phyloP scores from a whole-genome alignment of 2,329 filamentous ascomycete species.

The Colletotrichum viniferum region DNA sequence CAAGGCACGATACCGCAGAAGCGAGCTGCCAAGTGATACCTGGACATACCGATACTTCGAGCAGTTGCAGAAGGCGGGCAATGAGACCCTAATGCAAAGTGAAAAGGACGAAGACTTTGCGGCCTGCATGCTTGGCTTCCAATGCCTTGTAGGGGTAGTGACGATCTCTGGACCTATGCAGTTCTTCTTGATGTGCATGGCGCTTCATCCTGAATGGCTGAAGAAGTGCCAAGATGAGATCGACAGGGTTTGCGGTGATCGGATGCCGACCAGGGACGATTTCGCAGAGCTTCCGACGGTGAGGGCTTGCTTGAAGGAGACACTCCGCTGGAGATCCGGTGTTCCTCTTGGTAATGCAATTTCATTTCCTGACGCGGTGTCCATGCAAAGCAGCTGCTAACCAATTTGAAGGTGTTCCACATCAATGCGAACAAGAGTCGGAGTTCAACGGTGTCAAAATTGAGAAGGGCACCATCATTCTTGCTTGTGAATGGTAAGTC shows the following conservation, averaged over 20 bases:
- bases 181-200: conserved; percentile 58
- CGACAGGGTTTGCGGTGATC: conserved; percentile 58
- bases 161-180: conserved; percentile 54
- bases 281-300: conserved; percentile 55
- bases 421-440: conserved; percentile 51
- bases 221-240: conserved; percentile 60
- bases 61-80: conserved; percentile 43
- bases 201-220: conserved; percentile 57
- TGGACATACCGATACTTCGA: conserved; percentile 55
- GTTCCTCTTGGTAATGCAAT: conserved; percentile 50
- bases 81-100: conserved; percentile 41
- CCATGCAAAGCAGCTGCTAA: background rate
- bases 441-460: conserved; percentile 52
- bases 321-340: conserved; percentile 61
- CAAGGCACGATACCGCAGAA: conserved; percentile 42
- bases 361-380: background rate
- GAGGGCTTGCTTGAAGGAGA: conserved; percentile 62
- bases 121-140: conserved; percentile 56
- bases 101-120: conserved; percentile 50
- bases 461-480: conserved; percentile 51
- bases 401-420: conserved; percentile 44
- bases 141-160: conserved; percentile 55
- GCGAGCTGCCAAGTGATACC: conserved; percentile 47
- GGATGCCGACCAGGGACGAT: conserved; percentile 55
- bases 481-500: conserved; percentile 55